Percentiles rank a stretch among this genome's conserved stretches.
Evolutionary conservation across 2,329 filamentous ascomycete genomes (phyloP).

Genomic region (Colletotrichum musae): DNA sequence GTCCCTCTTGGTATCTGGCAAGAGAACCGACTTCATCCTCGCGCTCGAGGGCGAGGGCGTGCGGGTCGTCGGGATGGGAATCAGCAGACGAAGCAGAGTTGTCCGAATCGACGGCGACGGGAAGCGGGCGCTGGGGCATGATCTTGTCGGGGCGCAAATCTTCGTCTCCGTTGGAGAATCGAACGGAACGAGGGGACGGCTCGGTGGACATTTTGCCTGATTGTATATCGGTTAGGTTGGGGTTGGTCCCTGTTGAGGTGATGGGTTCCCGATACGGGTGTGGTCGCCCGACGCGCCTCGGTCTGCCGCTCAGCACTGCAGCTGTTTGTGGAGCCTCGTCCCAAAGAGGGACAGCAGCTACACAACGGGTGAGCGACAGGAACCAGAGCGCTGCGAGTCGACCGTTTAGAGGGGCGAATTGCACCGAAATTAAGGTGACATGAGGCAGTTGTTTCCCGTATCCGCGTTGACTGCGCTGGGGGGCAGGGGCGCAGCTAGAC

Average conservation of each 20-base stretch:
- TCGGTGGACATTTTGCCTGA: slow-evolving; percentile 53
- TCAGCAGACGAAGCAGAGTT: slow-evolving; percentile 64
- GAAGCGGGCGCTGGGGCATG: slow-evolving; percentile 55
- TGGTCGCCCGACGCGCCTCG: slow-evolving; percentile 32
- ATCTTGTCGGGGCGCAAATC: slow-evolving; percentile 58
- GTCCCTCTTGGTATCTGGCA: slow-evolving; percentile 59
- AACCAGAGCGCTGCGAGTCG: slow-evolving; percentile 21
- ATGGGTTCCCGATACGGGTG: slow-evolving; percentile 27
- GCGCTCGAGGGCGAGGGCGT: slow-evolving; percentile 62
- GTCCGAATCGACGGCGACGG: slow-evolving; percentile 60
- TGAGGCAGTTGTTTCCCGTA: slow-evolving; percentile 34
- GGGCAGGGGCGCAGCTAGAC: too few species aligned
- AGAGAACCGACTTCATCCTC: slow-evolving; percentile 64
- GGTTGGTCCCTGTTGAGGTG: slow-evolving; percentile 15
- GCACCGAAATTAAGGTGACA: slow-evolving; percentile 38
- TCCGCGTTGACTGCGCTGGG: slow-evolving; percentile 9
- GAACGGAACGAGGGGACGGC: slow-evolving; percentile 68
- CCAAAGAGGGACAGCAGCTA: slow-evolving; percentile 38
- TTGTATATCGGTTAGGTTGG: slow-evolving; percentile 30
- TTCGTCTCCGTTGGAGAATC: slow-evolving; percentile 68
- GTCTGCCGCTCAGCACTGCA: slow-evolving; percentile 39
- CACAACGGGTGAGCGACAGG: slow-evolving; percentile 34
- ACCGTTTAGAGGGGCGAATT: slow-evolving; percentile 26
- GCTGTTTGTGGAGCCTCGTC: slow-evolving; percentile 37
- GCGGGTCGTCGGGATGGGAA: slow-evolving; percentile 58